These are phyloP conservation scores for Phycomyces blakesleeanus DNA, from an alignment of 192 early-diverging fungal species.

Conservation along the genomic window DNA sequence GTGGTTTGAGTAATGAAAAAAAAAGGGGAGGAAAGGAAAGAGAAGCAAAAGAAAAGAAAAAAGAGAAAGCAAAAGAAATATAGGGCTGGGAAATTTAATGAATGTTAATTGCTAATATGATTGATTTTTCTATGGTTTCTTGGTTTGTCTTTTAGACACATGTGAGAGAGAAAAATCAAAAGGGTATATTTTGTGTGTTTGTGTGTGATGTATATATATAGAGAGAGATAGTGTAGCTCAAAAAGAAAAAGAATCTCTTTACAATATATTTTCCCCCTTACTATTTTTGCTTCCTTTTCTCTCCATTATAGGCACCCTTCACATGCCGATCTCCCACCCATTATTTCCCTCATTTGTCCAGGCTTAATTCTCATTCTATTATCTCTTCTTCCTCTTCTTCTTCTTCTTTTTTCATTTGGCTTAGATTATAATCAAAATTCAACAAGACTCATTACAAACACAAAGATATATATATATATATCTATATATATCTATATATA, in stretches of 20 bases:
- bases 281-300: too few species aligned
- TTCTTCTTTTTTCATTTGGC: too few species aligned
- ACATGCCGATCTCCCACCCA: too few species aligned
- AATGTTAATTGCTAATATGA: not conserved
- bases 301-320: too few species aligned
- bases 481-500: not conserved
- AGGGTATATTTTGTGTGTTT: not conserved
- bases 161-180: too few species aligned
- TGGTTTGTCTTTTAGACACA: not conserved
- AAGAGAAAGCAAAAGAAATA: not conserved
- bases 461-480: not conserved
- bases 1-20: not conserved
- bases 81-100: not conserved
- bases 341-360: too few species aligned
- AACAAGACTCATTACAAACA: too few species aligned
- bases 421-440: too few species aligned
- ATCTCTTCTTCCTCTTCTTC: too few species aligned
- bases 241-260: too few species aligned
- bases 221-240: not conserved
- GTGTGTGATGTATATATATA: not conserved
- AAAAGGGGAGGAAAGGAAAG: not conserved
- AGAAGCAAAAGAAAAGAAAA: not conserved
- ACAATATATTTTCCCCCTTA: too few species aligned
- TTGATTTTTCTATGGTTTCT: not conserved
- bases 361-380: too few species aligned